phyloP scores from a whole-genome alignment of 371 early-diverging fungal species.

The Rhizomucor pusillus region DNA sequence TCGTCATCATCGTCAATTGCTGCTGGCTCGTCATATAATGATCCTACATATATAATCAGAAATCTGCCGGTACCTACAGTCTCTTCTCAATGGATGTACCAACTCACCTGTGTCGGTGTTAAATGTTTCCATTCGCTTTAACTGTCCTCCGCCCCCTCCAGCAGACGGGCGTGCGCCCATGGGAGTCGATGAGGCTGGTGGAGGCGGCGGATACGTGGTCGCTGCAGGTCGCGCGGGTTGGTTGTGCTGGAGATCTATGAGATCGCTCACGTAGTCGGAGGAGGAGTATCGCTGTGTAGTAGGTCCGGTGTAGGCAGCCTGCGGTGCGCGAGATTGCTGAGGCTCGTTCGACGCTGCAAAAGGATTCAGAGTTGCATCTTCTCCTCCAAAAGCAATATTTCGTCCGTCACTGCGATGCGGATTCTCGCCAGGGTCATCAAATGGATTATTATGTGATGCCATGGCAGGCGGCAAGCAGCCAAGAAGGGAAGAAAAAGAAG shows the following conservation, averaged over 20 bases:
- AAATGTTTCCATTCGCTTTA: slow-evolving; percentile 19
- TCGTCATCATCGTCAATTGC: slow-evolving; percentile 47
- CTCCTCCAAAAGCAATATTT: slow-evolving; percentile 10
- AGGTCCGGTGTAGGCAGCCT: neutral
- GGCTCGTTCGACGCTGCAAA: slow-evolving; percentile 5
- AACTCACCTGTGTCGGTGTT: slow-evolving; percentile 21
- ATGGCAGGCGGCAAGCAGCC: too few species aligned
- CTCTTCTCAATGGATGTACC: too few species aligned
- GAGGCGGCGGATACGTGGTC: slow-evolving; percentile 12
- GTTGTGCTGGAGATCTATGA: slow-evolving; percentile 22
- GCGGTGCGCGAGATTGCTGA: neutral
- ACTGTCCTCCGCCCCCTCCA: slow-evolving; percentile 2
- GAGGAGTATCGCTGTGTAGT: slow-evolving; percentile 4
- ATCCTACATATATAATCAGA: slow-evolving; percentile 12
- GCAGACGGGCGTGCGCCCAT: slow-evolving; percentile 6
- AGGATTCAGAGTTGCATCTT: slow-evolving; percentile 15
- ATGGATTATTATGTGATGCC: slow-evolving; percentile 24
- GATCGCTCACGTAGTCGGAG: slow-evolving; percentile 14
- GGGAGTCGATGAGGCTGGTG: slow-evolving; percentile 6
- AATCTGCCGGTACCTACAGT: too few species aligned
- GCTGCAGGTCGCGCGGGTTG: slow-evolving; percentile 5
- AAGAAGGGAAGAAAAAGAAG: too few species aligned
- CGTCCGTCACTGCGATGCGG: slow-evolving; percentile 2
- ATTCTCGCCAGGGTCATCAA: slow-evolving; percentile 21
- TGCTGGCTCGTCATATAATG: slow-evolving; percentile 42